Percentiles rank a stretch among this genome's conserved stretches.
phyloP scores from a whole-genome alignment of 768 basidiomycete species.

The Russula sp. region DNA sequence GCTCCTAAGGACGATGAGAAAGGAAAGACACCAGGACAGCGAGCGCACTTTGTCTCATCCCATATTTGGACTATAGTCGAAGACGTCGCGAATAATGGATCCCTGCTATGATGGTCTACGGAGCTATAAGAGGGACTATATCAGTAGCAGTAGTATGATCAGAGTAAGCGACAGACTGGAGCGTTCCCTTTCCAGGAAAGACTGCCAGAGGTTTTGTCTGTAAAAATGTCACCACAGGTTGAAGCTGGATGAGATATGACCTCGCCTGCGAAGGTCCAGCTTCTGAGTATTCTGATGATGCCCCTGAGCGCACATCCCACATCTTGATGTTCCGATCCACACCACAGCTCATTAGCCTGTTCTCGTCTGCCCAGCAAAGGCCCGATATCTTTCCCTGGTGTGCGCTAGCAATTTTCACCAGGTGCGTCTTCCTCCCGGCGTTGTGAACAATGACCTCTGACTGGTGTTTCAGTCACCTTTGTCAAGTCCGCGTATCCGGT shows the following conservation, averaged over 20 bases:
- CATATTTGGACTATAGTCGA: constrained; percentile 93
- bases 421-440: constrained; percentile 49
- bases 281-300: constrained; percentile 28
- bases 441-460: constrained; percentile 85
- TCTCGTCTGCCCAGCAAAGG: constrained; percentile 61
- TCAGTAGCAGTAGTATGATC: neutral
- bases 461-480: neutral
- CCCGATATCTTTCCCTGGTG: constrained; percentile 87
- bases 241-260: neutral
- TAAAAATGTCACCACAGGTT: constrained; percentile 5
- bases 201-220: constrained; percentile 56
- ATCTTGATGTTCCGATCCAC: constrained; percentile 79
- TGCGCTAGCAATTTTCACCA: constrained; percentile 56
- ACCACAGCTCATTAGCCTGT: constrained; percentile 70
- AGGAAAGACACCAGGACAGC: neutral
- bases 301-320: constrained; percentile 49
- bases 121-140: constrained; percentile 43
- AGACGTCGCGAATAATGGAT: constrained; percentile 89
- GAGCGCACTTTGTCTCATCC: constrained; percentile 90
- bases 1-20: constrained; percentile 43
- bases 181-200: constrained; percentile 80
- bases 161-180: constrained; percentile 62
- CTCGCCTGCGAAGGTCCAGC: constrained; percentile 38
- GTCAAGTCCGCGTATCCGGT: neutral
- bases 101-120: constrained; percentile 89